Evolutionary conservation across 1,284 basidiomycete species (phyloP).

Genomic region (Golubevia sp.): DNA sequence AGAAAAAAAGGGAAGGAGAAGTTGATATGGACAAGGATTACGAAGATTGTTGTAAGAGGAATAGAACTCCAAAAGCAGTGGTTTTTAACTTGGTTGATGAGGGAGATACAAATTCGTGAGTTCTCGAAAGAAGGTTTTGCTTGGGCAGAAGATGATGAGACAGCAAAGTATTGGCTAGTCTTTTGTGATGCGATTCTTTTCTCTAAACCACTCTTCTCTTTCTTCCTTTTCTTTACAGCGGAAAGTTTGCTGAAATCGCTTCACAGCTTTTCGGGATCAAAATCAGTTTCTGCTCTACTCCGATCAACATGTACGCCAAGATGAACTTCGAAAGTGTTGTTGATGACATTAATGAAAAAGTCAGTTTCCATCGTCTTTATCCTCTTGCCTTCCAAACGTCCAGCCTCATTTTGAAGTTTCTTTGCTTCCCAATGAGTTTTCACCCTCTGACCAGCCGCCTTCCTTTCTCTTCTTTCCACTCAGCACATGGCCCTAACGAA

Average conservation of each 20-base stretch:
- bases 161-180: no score
- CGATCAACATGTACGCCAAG: constrained; percentile 31
- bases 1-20: constrained; percentile 18
- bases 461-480: neutral
- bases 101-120: constrained; percentile 21
- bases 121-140: no score
- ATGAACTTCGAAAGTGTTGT: constrained; percentile 17
- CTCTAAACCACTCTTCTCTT: constrained; percentile 1
- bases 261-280: constrained; percentile 23
- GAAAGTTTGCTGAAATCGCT: constrained; percentile 25
- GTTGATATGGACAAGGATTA: neutral
- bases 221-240: neutral
- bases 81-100: constrained; percentile 46
- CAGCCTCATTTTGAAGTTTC: no score
- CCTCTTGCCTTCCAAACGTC: no score
- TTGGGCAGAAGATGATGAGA: no score
- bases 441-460: no score
- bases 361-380: constrained; percentile 2
- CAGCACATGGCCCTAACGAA: constrained; percentile 16
- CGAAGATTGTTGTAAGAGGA: constrained; percentile 21
- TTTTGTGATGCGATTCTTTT: no score
- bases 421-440: no score
- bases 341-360: constrained; percentile 39
- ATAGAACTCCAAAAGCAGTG: constrained; percentile 24
- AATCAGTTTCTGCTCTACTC: constrained; percentile 29